These are phyloP conservation scores for Chlorella sp. DNA, from an alignment of 139 green algal genomes.

Conservation along the genomic window DNA sequence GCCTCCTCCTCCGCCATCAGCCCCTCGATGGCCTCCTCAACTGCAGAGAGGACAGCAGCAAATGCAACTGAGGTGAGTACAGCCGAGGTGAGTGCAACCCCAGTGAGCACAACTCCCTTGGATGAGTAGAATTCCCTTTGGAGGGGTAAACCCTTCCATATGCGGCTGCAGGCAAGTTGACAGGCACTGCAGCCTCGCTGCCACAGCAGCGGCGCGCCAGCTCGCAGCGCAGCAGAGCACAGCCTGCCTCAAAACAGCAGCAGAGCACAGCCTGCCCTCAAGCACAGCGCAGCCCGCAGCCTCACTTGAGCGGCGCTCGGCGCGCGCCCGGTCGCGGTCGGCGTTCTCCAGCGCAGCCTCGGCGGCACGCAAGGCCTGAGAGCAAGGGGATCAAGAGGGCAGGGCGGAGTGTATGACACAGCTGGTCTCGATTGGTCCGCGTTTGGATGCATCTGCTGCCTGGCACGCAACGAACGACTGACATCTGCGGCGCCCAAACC, in stretches of 20 bases:
- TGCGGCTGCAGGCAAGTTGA: not conserved
- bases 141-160: not conserved
- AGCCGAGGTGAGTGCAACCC: not conserved
- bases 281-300: too few species aligned
- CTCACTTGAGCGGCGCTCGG: slow-evolving; percentile 25
- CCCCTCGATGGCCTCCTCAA: slow-evolving; percentile 53
- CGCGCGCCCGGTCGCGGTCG: slow-evolving; percentile 9
- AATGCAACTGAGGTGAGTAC: too few species aligned
- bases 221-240: too few species aligned
- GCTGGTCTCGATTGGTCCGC: not conserved
- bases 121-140: too few species aligned
- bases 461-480: too few species aligned
- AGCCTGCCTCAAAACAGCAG: too few species aligned
- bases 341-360: slow-evolving; percentile 9
- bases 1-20: slow-evolving; percentile 47
- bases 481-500: not conserved
- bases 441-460: not conserved
- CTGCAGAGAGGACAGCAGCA: not conserved
- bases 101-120: too few species aligned
- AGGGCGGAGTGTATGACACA: not conserved
- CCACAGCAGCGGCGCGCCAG: not conserved
- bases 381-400: not conserved
- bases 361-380: slow-evolving; percentile 17
- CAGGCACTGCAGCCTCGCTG: not conserved
- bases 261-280: too few species aligned